A percentile compares a stretch with the other conserved stretches of the same genome.
Conservation (phyloP, 2,329 filamentous ascomycete species). For the Metarhizium rileyi region DNA sequence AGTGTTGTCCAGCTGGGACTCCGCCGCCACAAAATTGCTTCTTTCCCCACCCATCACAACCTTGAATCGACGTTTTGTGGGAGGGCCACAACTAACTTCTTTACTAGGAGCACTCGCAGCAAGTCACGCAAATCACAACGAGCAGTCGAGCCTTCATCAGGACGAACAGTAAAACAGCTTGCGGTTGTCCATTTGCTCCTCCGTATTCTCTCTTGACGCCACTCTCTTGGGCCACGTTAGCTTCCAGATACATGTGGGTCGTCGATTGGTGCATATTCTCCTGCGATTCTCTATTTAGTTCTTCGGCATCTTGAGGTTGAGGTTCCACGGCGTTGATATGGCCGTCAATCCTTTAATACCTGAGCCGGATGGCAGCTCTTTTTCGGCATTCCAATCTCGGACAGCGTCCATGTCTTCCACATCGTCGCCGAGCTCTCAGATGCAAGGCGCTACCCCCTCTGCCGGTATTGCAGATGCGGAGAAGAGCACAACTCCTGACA, state of each 20-base stretch:
- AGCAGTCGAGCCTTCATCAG: neutral
- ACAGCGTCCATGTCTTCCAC: slow-evolving; percentile 4
- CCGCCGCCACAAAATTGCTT: slow-evolving; percentile 4
- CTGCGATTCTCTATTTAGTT: neutral
- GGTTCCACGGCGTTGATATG: neutral
- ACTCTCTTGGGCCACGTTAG: neutral
- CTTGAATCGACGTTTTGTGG: neutral
- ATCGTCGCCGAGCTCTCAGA: slow-evolving; percentile 6
- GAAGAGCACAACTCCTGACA: slow-evolving; percentile 4
- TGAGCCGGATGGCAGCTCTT: neutral
- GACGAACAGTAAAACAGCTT: neutral
- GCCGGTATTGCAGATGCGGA: neutral
- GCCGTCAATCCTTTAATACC: slow-evolving; percentile 1
- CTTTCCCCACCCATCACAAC: neutral
- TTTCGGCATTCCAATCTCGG: neutral
- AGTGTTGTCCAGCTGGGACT: neutral
- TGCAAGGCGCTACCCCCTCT: slow-evolving; percentile 2
- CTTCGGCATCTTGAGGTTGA: neutral
- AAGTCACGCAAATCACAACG: neutral
- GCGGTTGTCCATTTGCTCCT: neutral
- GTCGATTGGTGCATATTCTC: neutral
- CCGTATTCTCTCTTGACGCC: neutral
- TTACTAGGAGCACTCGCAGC: neutral
- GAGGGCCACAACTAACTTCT: neutral
- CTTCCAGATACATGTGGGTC: neutral